Conservation (phyloP, 345 rosid genomes). For the Trapa bicornis region DNA sequence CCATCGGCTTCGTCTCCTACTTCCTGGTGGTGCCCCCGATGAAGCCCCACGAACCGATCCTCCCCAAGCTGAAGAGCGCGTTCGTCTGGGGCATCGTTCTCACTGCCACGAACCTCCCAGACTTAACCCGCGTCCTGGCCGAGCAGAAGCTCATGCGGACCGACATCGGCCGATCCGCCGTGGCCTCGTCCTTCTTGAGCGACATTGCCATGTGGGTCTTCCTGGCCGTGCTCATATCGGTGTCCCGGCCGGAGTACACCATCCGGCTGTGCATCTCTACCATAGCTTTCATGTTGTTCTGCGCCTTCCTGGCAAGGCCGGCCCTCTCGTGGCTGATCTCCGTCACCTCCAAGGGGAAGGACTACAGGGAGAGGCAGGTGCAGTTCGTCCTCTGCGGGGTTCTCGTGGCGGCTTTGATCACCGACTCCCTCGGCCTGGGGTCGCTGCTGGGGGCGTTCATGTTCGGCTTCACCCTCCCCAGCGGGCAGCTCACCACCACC, state of each 20-base stretch:
- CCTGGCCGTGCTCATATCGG: conserved; percentile 14
- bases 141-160: conserved; percentile 58
- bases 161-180: conserved; percentile 37
- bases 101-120: conserved; percentile 48
- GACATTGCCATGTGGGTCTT: conserved; percentile 45
- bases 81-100: conserved; percentile 38
- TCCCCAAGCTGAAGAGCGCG: conserved; percentile 14
- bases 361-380: conserved; percentile 3
- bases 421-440: conserved; percentile 26
- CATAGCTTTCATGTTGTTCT: conserved; percentile 3
- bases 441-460: conserved; percentile 37
- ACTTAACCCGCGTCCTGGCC: conserved; percentile 36
- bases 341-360: conserved; percentile 1
- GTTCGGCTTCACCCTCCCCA: conserved; percentile 32
- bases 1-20: conserved; percentile 21
- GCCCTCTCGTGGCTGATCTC: conserved; percentile 10
- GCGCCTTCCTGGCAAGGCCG: conserved; percentile 15
- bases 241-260: conserved; percentile 1
- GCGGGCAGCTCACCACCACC: conserved; percentile 16
- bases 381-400: background rate
- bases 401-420: conserved; percentile 17
- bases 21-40: conserved; percentile 7
- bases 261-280: conserved; percentile 11
- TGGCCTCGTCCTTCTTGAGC: conserved; percentile 32
- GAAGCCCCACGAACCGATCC: background rate